Conservation (phyloP, 73 alveolate genomes). For the Tetrahymena malaccensis region DNA sequence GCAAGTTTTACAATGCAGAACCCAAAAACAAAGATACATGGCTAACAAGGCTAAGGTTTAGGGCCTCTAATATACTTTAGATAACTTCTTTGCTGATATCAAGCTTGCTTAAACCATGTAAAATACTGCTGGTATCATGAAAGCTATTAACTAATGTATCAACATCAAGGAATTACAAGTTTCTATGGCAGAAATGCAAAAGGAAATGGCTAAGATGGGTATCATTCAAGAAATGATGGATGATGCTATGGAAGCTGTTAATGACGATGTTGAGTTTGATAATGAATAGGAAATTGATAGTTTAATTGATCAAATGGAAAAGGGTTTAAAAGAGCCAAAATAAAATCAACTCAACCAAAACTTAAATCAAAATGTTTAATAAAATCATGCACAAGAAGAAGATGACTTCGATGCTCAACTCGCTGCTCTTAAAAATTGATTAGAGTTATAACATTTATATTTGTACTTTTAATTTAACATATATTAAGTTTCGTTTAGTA, state of each 20-base stretch:
- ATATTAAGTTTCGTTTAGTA: not conserved
- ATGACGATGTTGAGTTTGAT: constrained; percentile 36
- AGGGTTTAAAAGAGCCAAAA: not conserved
- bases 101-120: constrained; percentile 41
- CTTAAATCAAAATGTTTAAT: not conserved
- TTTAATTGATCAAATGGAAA: not conserved
- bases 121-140: constrained; percentile 18
- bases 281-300: not conserved
- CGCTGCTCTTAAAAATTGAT: not conserved
- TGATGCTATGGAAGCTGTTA: constrained; percentile 34
- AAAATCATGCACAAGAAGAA: not conserved
- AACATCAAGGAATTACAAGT: constrained; percentile 26
- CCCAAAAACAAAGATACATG: constrained; percentile 5
- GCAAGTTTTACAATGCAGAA: constrained; percentile 11
- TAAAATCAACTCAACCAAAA: not conserved
- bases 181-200: constrained; percentile 26
- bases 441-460: not conserved
- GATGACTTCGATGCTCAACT: not conserved
- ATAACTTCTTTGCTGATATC: constrained; percentile 39
- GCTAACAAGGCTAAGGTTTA: constrained; percentile 24
- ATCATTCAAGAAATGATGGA: constrained; percentile 31
- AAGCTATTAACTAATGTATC: constrained; percentile 8
- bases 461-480: not conserved
- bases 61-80: not conserved
- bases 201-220: constrained; percentile 47